A percentile compares a stretch with the other conserved stretches of the same genome.
Evolutionary conservation across 106 monocot genomes (phyloP).

Genomic region (Allium sativum): DNA sequence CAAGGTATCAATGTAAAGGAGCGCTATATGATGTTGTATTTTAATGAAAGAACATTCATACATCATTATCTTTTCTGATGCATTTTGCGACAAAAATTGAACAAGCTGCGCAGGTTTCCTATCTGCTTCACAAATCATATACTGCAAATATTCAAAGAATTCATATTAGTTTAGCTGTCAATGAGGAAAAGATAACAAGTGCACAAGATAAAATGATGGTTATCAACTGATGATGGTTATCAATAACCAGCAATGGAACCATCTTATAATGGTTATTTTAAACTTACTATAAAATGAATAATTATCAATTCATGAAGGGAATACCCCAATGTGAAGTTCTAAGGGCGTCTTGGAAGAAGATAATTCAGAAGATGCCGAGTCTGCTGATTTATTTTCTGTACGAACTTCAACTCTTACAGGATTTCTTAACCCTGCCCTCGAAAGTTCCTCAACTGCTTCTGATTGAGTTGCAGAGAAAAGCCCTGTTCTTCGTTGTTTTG

Average conservation of each 20-base stretch:
- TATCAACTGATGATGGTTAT: no score
- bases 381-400: constrained; percentile 37
- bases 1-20: not conserved
- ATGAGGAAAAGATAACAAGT: no score
- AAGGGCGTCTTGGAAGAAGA: constrained; percentile 66
- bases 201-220: no score
- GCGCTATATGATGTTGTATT: no score
- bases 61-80: constrained; percentile 81
- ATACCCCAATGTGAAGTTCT: constrained; percentile 90
- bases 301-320: not conserved
- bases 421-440: constrained; percentile 86
- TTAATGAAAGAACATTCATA: constrained; percentile 18
- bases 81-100: constrained; percentile 65
- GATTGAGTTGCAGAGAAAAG: constrained; percentile 98
- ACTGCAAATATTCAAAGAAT: constrained; percentile 42
- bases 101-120: constrained; percentile 80
- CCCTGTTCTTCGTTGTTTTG: constrained; percentile 91
- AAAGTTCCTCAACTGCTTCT: constrained; percentile 84
- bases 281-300: not conserved
- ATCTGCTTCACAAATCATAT: constrained; percentile 78
- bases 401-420: constrained; percentile 87
- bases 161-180: not conserved
- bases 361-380: constrained; percentile 24
- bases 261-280: no score
- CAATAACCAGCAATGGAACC: no score